Evolutionary conservation across 495 filamentous ascomycete genomes (phyloP).

Genomic region (Physcia stellaris): DNA sequence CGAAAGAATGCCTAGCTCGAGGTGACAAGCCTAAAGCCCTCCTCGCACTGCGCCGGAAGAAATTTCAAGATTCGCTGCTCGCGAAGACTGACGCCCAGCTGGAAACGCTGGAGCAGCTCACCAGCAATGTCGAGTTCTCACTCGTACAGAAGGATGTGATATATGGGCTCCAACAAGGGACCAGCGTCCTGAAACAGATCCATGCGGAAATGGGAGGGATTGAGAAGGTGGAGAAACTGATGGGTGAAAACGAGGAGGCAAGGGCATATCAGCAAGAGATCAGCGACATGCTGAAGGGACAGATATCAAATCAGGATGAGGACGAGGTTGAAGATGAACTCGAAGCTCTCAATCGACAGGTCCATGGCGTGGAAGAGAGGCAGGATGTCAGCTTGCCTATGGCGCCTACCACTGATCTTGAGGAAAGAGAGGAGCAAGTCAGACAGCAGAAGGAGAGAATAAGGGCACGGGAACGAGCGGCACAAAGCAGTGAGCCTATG

Average conservation of each 20-base stretch:
- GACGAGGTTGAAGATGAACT: conserved; percentile 96
- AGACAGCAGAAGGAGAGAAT: conserved; percentile 24
- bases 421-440: conserved; percentile 18
- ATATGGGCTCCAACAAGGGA: conserved; percentile 86
- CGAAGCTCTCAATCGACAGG: conserved; percentile 60
- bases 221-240: conserved; percentile 80
- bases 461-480: conserved; percentile 26
- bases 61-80: conserved; percentile 89
- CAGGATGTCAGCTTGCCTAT: conserved; percentile 34
- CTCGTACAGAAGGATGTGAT: conserved; percentile 91
- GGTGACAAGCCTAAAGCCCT: conserved; percentile 70
- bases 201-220: conserved; percentile 92
- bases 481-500: conserved; percentile 14
- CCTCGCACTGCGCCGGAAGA: conserved; percentile 83
- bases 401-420: conserved; percentile 35
- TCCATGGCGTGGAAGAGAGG: conserved; percentile 28
- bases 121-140: conserved; percentile 78
- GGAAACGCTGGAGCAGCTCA: conserved; percentile 72
- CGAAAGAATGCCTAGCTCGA: conserved; percentile 60
- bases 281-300: conserved; percentile 74
- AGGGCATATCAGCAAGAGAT: conserved; percentile 84
- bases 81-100: conserved; percentile 84
- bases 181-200: conserved; percentile 75
- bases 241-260: conserved; percentile 83
- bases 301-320: conserved; percentile 84